These are phyloP conservation scores for Gynochthodes officinalis DNA, from an alignment of 257 asterid genomes.

Conservation along the genomic window DNA sequence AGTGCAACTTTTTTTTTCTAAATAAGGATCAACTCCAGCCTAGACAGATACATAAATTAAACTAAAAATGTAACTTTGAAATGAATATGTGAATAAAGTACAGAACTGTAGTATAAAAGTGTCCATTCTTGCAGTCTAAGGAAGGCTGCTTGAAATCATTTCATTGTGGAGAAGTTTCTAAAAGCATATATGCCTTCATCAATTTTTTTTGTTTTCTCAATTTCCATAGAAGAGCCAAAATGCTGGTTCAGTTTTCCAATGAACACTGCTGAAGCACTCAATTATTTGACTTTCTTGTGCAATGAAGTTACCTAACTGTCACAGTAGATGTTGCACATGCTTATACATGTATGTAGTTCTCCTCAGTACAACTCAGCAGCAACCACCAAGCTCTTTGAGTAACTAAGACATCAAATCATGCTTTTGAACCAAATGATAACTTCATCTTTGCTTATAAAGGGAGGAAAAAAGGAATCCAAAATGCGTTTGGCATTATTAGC, in stretches of 20 bases:
- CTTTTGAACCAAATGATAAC: constrained; percentile 7
- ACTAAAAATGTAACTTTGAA: not conserved
- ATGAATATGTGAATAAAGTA: constrained; percentile 2
- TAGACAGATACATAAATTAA: too few relatives aligned
- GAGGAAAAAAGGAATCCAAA: constrained; percentile 2
- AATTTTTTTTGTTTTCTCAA: not conserved
- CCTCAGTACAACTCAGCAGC: not conserved
- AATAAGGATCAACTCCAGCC: too few relatives aligned
- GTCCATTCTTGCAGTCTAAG: constrained; percentile 9
- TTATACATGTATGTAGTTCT: not conserved
- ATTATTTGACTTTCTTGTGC: constrained; percentile 2
- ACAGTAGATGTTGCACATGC: not conserved
- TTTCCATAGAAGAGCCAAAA: not conserved
- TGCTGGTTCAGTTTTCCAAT: not conserved
- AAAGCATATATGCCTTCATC: not conserved
- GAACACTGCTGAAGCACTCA: not conserved
- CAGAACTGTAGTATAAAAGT: not conserved
- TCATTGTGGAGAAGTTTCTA: not conserved
- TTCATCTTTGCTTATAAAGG: not conserved
- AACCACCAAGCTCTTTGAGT: constrained; percentile 3
- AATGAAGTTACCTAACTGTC: not conserved
- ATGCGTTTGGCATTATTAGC: not conserved
- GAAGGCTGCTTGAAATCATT: constrained; percentile 5
- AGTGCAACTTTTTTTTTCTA: too few relatives aligned
- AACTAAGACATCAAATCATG: not conserved